phyloP scores from a whole-genome alignment of 441 rosid species.

The Arabidopsis lyrata region DNA sequence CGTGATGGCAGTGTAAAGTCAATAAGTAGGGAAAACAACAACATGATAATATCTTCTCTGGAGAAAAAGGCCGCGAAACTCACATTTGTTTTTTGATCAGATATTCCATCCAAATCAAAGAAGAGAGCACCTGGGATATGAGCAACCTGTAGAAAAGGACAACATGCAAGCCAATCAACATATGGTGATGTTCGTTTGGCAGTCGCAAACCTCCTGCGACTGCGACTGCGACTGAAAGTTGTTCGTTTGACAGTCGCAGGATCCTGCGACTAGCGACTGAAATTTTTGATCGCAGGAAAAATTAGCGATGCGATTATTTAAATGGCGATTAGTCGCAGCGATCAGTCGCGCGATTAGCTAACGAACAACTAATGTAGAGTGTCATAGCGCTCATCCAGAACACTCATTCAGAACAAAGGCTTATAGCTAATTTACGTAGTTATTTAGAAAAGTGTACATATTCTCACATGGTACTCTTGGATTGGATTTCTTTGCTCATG shows the following conservation, averaged over 20 bases:
- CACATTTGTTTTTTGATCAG: slow-evolving; percentile 75
- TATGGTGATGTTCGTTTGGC: no score
- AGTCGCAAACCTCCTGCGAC: no score
- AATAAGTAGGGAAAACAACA: slow-evolving; percentile 5
- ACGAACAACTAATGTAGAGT: no score
- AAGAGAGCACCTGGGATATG: slow-evolving; percentile 95
- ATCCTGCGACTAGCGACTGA: no score
- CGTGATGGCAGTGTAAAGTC: slow-evolving; percentile 17
- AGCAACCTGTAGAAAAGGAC: slow-evolving; percentile 67
- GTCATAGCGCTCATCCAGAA: neutral
- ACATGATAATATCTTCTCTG: neutral
- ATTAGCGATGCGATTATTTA: no score
- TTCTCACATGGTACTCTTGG: slow-evolving; percentile 87
- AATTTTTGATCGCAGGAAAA: no score
- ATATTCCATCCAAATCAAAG: slow-evolving; percentile 90
- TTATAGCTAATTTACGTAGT: slow-evolving; percentile 22
- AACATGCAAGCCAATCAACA: slow-evolving; percentile 26
- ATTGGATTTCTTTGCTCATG: slow-evolving; percentile 90
- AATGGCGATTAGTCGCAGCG: no score
- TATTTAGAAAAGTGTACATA: slow-evolving; percentile 23
- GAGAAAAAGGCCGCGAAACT: slow-evolving; percentile 32
- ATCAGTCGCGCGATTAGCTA: no score
- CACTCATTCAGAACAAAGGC: slow-evolving; percentile 12
- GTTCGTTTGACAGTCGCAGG: no score
- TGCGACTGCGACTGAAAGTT: no score